Evolutionary conservation across 2,329 filamentous ascomycete species (phyloP).

Genomic region (Fusarium sublunatum): DNA sequence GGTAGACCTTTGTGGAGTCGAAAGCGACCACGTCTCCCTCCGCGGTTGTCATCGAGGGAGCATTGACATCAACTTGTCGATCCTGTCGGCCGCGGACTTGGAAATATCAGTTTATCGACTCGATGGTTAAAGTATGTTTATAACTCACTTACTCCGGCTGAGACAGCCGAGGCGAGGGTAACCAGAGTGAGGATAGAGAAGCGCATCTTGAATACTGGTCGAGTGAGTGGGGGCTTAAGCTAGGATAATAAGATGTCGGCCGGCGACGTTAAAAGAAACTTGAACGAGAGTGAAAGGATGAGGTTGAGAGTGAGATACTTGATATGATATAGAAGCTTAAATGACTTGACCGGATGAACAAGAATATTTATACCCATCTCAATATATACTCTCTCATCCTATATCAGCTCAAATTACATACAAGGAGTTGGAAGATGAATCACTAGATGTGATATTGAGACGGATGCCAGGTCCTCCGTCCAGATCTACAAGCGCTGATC

Average conservation of each 20-base stretch:
- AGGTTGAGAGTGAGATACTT: slow-evolving; percentile 11
- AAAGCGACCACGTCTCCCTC: slow-evolving; percentile 60
- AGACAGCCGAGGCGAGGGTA: slow-evolving; percentile 59
- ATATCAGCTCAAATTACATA: slow-evolving; percentile 2
- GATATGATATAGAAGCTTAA: slow-evolving; percentile 7
- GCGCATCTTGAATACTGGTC: slow-evolving; percentile 61
- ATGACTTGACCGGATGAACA: not conserved
- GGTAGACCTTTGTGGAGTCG: slow-evolving; percentile 56
- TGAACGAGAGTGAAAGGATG: slow-evolving; percentile 12
- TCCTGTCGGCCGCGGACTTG: slow-evolving; percentile 13
- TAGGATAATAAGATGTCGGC: slow-evolving; percentile 56
- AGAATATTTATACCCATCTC: slow-evolving; percentile 26
- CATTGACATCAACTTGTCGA: slow-evolving; percentile 49
- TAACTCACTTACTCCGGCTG: slow-evolving; percentile 53
- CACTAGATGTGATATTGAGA: slow-evolving; percentile 25
- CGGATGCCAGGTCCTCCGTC: slow-evolving; percentile 20
- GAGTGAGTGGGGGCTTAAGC: slow-evolving; percentile 17
- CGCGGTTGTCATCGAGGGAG: slow-evolving; percentile 59
- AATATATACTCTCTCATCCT: not conserved
- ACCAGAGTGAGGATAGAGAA: slow-evolving; percentile 60
- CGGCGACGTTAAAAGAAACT: slow-evolving; percentile 58
- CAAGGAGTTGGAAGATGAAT: slow-evolving; percentile 17
- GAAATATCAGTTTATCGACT: slow-evolving; percentile 14
- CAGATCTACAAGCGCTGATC: not conserved
- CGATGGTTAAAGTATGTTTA: not conserved